Evolutionary conservation across 1,139 yeast genomes (phyloP).

Genomic region (Hyphopichia burtonii): DNA sequence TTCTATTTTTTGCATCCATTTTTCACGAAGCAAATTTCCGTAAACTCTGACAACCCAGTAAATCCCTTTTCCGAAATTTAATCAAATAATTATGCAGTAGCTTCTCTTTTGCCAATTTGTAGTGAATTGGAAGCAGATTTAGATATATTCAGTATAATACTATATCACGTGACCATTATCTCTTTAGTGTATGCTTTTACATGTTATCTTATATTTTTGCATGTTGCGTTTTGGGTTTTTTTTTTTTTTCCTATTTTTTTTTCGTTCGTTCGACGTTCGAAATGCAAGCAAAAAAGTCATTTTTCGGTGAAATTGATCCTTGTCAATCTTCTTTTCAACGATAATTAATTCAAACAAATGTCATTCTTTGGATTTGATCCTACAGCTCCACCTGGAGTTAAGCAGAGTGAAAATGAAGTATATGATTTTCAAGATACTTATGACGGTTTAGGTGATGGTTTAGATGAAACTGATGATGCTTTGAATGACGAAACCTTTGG

Average conservation of each 20-base stretch:
- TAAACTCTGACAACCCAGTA: too few relatives aligned
- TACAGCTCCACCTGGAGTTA: constrained; percentile 34
- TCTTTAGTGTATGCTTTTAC: too few relatives aligned
- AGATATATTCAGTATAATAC: too few relatives aligned
- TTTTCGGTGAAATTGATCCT: neutral
- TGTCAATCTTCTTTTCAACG: neutral
- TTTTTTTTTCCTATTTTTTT: constrained; percentile 2
- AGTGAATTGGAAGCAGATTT: too few relatives aligned
- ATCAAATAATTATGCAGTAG: too few relatives aligned
- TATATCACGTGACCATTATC: too few relatives aligned
- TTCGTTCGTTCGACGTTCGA: constrained; percentile 7
- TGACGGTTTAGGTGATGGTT: constrained; percentile 70
- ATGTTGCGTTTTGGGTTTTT: neutral
- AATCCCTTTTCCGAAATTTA: too few relatives aligned
- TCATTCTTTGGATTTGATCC: constrained; percentile 61
- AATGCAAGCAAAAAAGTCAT: neutral
- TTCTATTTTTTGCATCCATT: neutral
- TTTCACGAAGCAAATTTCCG: neutral
- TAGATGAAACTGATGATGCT: constrained; percentile 74
- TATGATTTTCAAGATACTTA: constrained; percentile 84
- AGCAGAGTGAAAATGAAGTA: constrained; percentile 21
- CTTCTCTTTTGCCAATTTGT: too few relatives aligned
- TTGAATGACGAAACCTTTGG: constrained; percentile 91
- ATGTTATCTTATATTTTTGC: too few relatives aligned
- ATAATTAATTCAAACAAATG: constrained; percentile 27